Evolutionary conservation across 768 basidiomycete genomes (phyloP).

Genomic region (Tulasnella sp.): DNA sequence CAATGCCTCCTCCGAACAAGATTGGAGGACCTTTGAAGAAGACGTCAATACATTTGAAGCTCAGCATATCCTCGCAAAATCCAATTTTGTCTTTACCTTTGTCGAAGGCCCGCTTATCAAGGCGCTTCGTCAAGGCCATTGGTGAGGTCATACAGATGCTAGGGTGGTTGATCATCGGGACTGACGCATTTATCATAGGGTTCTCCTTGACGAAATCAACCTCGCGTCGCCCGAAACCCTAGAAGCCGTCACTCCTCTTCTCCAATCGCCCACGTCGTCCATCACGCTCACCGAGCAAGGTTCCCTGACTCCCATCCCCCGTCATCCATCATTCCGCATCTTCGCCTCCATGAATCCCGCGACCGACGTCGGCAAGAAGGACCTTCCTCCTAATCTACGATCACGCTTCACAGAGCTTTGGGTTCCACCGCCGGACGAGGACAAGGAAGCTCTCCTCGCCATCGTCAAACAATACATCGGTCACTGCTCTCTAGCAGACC

Average conservation of each 20-base stretch:
- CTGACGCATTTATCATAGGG: conserved; percentile 37
- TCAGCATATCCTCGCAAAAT: conserved; percentile 77
- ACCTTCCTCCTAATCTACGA: conserved; percentile 82
- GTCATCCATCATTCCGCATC: conserved; percentile 90
- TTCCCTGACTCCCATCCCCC: conserved; percentile 74
- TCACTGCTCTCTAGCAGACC: conserved; percentile 68
- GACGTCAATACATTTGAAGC: conserved; percentile 73
- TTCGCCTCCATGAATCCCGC: conserved; percentile 99
- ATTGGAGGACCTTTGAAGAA: conserved; percentile 56
- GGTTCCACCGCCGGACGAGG: conserved; percentile 86
- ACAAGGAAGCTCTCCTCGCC: conserved; percentile 75
- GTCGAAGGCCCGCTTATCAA: conserved; percentile 93
- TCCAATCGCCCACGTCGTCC: conserved; percentile 76
- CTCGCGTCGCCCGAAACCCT: conserved; percentile 88
- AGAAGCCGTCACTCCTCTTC: conserved; percentile 80
- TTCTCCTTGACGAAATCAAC: conserved; percentile 93
- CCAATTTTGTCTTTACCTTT: conserved; percentile 88
- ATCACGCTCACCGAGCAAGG: conserved; percentile 91
- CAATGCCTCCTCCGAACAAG: conserved; percentile 15
- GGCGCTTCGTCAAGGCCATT: conserved; percentile 78
- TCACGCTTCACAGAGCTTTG: conserved; percentile 92
- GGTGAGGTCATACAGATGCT: conserved; percentile 41
- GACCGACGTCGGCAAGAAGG: conserved; percentile 96
- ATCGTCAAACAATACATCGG: conserved; percentile 89
- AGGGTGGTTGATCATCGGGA: not conserved